Percentiles rank a stretch among this genome's conserved stretches.
phyloP scores from a whole-genome alignment of 1,284 basidiomycete species.

The Tylopilus sp. region DNA sequence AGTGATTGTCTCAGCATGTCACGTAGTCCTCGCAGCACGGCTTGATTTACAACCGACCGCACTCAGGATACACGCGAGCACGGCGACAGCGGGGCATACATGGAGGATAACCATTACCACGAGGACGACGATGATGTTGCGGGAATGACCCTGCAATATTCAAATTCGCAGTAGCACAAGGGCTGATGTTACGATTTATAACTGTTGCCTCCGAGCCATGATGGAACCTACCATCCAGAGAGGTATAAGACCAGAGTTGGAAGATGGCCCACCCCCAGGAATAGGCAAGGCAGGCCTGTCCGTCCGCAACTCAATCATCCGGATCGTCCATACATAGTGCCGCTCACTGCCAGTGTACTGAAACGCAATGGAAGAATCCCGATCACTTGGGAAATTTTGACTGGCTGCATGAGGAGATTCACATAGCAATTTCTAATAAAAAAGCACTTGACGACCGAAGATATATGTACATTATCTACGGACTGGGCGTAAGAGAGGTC shows the following conservation, averaged over 20 bases:
- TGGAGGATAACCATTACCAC: not conserved
- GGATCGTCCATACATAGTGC: not conserved
- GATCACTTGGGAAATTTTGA: not conserved
- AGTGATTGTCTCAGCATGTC: not conserved
- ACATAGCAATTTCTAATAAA: not conserved
- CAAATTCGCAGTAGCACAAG: slow-evolving; percentile 4
- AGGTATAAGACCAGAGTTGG: slow-evolving; percentile 1
- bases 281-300: not conserved
- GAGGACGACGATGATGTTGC: not conserved
- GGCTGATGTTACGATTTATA: not conserved
- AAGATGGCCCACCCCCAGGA: not conserved
- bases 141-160: slow-evolving; percentile 3
- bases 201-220: not conserved
- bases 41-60: not conserved
- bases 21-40: not conserved
- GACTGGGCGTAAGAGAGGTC: not conserved
- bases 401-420: not conserved
- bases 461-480: not conserved
- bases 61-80: not conserved
- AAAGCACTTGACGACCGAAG: not conserved
- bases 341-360: not conserved
- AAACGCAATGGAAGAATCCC: not conserved
- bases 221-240: slow-evolving; percentile 1
- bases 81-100: not conserved
- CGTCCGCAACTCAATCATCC: not conserved